These are phyloP conservation scores for Triglochin maritima DNA, from an alignment of 106 monocot species.

Conservation along the genomic window DNA sequence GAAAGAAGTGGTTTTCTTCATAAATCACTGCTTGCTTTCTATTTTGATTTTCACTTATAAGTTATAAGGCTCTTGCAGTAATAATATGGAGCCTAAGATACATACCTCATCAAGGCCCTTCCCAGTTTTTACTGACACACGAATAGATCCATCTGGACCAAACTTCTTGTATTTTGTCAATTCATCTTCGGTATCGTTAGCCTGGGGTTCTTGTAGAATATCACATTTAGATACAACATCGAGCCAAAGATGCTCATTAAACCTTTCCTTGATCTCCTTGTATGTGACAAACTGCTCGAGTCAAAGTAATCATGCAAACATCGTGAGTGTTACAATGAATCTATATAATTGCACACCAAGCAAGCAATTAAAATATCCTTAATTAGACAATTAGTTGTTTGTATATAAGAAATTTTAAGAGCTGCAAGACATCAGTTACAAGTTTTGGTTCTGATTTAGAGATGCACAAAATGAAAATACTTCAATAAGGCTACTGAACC, in stretches of 20 bases:
- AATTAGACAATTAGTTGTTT: no score
- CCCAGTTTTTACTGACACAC: constrained; percentile 56
- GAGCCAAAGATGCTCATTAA: constrained; percentile 70
- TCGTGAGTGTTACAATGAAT: neutral
- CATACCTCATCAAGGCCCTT: constrained; percentile 64
- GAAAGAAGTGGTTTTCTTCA: neutral
- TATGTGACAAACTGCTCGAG: constrained; percentile 60
- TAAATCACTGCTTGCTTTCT: neutral
- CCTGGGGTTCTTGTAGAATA: constrained; percentile 33
- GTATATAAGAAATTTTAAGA: no score
- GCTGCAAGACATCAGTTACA: no score
- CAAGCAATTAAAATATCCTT: no score
- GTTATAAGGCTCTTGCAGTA: neutral
- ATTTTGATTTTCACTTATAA: neutral
- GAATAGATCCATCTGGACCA: constrained; percentile 65
- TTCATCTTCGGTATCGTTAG: constrained; percentile 17
- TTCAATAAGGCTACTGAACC: no score
- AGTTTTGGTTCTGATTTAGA: no score
- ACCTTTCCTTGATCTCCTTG: constrained; percentile 72
- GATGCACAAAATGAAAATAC: no score
- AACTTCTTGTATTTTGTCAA: constrained; percentile 41
- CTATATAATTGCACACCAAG: neutral
- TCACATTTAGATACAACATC: constrained; percentile 92
- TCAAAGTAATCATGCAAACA: neutral
- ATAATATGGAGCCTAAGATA: neutral